phyloP scores from a whole-genome alignment of 2,329 filamentous ascomycete species.

The Ceratocystis variospora region DNA sequence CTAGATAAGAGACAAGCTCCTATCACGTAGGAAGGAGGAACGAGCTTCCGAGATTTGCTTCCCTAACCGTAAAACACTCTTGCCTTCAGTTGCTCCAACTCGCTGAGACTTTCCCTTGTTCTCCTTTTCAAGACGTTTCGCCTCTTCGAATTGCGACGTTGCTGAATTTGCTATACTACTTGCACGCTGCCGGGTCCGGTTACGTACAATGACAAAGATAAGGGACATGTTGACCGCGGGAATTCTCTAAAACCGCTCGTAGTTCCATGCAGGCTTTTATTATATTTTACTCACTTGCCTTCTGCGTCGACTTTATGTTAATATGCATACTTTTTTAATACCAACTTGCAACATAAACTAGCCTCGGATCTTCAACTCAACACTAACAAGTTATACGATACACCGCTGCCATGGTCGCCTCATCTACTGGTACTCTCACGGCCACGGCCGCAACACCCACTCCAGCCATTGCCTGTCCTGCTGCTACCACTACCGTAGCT shows the following conservation, averaged over 20 bases:
- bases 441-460: neutral
- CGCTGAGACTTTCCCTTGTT: neutral
- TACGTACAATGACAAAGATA: neutral
- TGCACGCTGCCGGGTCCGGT: conserved; percentile 9
- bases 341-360: neutral
- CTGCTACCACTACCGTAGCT: neutral
- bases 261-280: neutral
- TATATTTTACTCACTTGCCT: neutral
- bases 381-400: neutral
- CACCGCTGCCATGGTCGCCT: conserved; percentile 7
- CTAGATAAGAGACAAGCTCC: too few relatives aligned
- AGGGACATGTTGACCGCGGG: neutral
- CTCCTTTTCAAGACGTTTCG: too few relatives aligned
- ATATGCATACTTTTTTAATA: neutral
- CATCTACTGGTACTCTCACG: neutral
- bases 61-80: too few relatives aligned
- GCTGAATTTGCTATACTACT: too few relatives aligned
- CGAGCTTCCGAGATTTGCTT: too few relatives aligned
- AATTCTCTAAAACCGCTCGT: neutral
- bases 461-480: neutral
- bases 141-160: too few relatives aligned
- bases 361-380: neutral
- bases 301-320: neutral
- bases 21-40: too few relatives aligned
- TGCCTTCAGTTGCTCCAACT: neutral